Percentiles rank a stretch among this genome's conserved stretches.
These are phyloP conservation scores for Aureobasidium zeae DNA, from an alignment of 2,329 filamentous ascomycete species.

Conservation along the genomic window DNA sequence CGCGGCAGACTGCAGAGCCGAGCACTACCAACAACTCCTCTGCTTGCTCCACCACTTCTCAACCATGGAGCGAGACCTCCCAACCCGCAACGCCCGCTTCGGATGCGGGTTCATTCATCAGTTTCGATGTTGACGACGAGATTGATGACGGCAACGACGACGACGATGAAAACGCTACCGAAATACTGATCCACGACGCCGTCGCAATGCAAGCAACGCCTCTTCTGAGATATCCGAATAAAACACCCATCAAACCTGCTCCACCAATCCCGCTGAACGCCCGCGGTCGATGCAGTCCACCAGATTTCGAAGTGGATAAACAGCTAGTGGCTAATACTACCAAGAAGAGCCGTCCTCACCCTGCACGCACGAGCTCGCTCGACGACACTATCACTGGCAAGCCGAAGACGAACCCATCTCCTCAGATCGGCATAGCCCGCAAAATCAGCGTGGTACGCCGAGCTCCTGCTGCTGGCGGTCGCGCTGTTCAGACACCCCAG, in stretches of 20 bases:
- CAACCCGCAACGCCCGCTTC: conserved; percentile 23
- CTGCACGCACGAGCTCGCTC: conserved; percentile 10
- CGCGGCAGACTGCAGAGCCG: conserved; percentile 12
- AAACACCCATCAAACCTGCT: neutral
- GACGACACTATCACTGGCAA: conserved; percentile 1
- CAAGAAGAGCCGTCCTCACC: neutral
- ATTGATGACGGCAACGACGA: conserved; percentile 2
- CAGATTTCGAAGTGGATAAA: neutral
- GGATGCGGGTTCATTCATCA: conserved; percentile 16
- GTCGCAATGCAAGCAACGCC: conserved; percentile 6
- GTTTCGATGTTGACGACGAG: conserved; percentile 15
- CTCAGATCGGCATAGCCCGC: conserved; percentile 24
- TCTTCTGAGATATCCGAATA: conserved; percentile 2
- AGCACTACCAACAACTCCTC: conserved; percentile 15
- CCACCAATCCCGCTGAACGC: conserved; percentile 9
- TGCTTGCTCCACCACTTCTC: conserved; percentile 18
- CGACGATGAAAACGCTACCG: neutral
- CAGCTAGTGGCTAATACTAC: too few relatives aligned
- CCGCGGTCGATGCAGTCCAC: conserved; percentile 10
- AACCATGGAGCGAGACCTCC: conserved; percentile 23
- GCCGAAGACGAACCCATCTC: neutral
- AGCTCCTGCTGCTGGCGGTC: neutral
- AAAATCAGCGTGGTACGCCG: conserved; percentile 22
- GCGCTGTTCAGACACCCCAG: neutral
- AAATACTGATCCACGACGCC: neutral